A percentile compares a stretch with the other conserved stretches of the same genome.
These are phyloP conservation scores for Leishmania turanica DNA, from an alignment of 208 protist genomes.

Conservation along the genomic window DNA sequence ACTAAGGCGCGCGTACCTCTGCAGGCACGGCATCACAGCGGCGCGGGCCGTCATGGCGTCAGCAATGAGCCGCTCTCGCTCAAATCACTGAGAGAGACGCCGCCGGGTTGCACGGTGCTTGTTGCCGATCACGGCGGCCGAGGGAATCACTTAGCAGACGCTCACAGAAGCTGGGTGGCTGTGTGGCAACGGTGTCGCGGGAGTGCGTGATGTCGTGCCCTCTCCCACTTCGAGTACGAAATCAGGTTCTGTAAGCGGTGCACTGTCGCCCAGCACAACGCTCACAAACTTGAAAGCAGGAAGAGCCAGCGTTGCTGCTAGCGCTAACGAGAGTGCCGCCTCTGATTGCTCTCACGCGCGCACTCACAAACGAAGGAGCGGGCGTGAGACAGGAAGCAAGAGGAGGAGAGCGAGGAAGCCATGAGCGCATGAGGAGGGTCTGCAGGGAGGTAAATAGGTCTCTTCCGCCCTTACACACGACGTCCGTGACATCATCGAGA, in stretches of 20 bases:
- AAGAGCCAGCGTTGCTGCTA: neutral
- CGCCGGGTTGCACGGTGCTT: neutral
- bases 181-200: neutral
- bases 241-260: neutral
- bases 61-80: neutral
- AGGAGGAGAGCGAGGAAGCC: neutral
- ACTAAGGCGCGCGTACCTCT: constrained; percentile 13
- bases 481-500: neutral
- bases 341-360: neutral
- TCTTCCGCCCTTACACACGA: neutral
- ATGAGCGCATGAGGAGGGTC: neutral
- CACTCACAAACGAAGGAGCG: neutral
- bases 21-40: neutral
- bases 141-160: neutral
- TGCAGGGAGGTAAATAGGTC: neutral
- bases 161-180: neutral
- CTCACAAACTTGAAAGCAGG: neutral
- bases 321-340: neutral
- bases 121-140: neutral
- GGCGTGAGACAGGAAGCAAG: neutral
- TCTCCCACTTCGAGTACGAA: neutral
- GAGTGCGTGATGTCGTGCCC: neutral
- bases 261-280: neutral
- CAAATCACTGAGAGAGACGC: neutral
- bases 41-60: neutral